These are phyloP conservation scores for Zopfia rhizophila DNA, from an alignment of 2,329 filamentous ascomycete genomes.

Conservation along the genomic window DNA sequence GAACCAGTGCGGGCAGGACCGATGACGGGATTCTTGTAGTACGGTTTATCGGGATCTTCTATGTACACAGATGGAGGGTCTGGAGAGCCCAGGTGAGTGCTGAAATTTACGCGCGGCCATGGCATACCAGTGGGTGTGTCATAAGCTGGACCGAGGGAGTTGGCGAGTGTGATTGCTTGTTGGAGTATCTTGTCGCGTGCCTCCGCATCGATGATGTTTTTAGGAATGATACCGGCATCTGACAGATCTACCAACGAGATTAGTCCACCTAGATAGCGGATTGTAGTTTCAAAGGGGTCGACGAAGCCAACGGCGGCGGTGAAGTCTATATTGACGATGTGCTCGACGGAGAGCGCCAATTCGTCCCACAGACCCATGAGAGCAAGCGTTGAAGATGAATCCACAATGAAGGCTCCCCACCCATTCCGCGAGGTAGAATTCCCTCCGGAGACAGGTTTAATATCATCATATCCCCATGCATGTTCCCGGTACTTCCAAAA, in stretches of 20 bases:
- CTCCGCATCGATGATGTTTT: conserved; percentile 40
- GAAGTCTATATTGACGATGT: conserved; percentile 53
- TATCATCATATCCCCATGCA: conserved; percentile 55
- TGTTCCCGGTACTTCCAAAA: conserved; percentile 52
- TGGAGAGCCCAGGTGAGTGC: conserved; percentile 42
- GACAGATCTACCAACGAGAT: conserved; percentile 54
- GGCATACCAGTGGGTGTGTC: conserved; percentile 55
- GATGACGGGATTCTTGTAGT: conserved; percentile 49
- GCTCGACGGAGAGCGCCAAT: conserved; percentile 50
- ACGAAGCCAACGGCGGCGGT: conserved; percentile 45
- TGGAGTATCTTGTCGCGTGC: conserved; percentile 47
- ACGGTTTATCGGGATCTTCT: conserved; percentile 41
- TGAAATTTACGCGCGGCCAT: conserved; percentile 58
- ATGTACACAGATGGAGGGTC: conserved; percentile 41
- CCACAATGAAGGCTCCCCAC: conserved; percentile 57
- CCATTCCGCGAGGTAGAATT: conserved; percentile 50
- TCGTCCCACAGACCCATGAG: conserved; percentile 57
- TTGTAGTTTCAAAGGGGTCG: conserved; percentile 56
- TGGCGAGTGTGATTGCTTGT: conserved; percentile 50
- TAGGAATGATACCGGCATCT: conserved; percentile 53
- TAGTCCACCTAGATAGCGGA: conserved; percentile 53
- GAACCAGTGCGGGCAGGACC: conserved; percentile 56
- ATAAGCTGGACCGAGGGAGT: conserved; percentile 52
- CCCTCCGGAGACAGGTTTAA: conserved; percentile 51
- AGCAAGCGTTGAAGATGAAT: conserved; percentile 52